These are phyloP conservation scores for Leptographium procerum DNA, from an alignment of 2,329 filamentous ascomycete genomes.

Conservation along the genomic window DNA sequence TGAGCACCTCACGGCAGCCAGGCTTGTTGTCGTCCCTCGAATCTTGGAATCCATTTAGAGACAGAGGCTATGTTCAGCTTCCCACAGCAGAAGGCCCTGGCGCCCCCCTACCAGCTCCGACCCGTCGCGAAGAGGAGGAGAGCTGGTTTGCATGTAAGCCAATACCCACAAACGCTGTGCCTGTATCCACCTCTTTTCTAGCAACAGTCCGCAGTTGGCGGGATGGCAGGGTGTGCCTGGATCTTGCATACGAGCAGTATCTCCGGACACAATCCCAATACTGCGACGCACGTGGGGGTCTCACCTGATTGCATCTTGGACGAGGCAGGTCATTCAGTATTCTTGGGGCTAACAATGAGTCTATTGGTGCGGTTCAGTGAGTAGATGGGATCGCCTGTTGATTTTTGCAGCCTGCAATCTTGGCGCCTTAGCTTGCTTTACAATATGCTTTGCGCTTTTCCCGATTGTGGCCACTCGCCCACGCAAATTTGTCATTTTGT, in stretches of 20 bases:
- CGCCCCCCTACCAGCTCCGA: slow-evolving; percentile 75
- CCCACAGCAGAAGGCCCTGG: slow-evolving; percentile 75
- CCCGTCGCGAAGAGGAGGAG: slow-evolving; percentile 84
- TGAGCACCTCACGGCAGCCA: slow-evolving; percentile 58
- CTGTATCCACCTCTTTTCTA: slow-evolving; percentile 15
- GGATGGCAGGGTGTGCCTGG: background rate
- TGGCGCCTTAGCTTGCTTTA: slow-evolving; percentile 81
- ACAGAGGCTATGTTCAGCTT: slow-evolving; percentile 78
- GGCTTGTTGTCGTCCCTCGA: slow-evolving; percentile 72
- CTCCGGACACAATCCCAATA: background rate
- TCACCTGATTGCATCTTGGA: slow-evolving; percentile 9
- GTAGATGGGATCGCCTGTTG: slow-evolving; percentile 89
- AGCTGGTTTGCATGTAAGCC: slow-evolving; percentile 89
- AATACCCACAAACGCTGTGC: slow-evolving; percentile 9
- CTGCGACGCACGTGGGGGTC: background rate
- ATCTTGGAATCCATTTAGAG: slow-evolving; percentile 77
- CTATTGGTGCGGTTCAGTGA: slow-evolving; percentile 51
- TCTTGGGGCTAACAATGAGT: slow-evolving; percentile 12
- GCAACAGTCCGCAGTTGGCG: background rate
- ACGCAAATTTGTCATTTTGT: slow-evolving; percentile 94
- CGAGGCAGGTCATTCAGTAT: slow-evolving; percentile 12
- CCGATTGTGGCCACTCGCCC: slow-evolving; percentile 70
- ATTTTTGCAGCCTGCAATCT: slow-evolving; percentile 88
- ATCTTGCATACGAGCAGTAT: background rate
- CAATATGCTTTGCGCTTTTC: slow-evolving; percentile 84